A percentile compares a stretch with the other conserved stretches of the same genome.
Evolutionary conservation across 805 yeast genomes (phyloP).

Genomic region (Wickerhamiella kurtzmanii): DNA sequence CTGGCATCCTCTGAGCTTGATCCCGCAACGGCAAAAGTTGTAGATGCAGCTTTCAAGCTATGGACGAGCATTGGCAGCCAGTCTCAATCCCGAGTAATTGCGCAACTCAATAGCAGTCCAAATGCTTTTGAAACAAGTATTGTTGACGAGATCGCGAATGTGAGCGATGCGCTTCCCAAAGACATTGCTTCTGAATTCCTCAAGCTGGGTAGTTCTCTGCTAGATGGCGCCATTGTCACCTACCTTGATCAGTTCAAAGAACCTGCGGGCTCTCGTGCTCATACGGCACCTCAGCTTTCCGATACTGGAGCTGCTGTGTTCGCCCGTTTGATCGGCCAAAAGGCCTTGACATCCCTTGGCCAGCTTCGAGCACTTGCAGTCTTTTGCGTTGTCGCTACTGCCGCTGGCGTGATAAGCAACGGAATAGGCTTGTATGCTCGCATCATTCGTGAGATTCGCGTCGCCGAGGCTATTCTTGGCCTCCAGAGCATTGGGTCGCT

Average conservation of each 20-base stretch:
- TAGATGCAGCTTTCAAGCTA: neutral
- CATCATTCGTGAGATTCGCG: constrained; percentile 4
- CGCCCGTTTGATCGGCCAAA: constrained; percentile 8
- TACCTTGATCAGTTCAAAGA: constrained; percentile 1
- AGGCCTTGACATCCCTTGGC: constrained; percentile 5
- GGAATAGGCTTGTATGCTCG: constrained; percentile 4
- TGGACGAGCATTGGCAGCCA: neutral
- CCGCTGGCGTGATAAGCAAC: constrained; percentile 15
- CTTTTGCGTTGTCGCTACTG: constrained; percentile 12
- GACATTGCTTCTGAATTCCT: neutral
- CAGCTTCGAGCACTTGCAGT: constrained; percentile 6
- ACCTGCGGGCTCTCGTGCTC: neutral
- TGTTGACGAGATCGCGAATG: neutral
- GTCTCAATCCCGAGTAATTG: neutral
- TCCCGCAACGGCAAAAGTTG: neutral
- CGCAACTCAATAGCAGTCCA: neutral
- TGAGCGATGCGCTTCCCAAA: neutral
- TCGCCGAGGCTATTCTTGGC: constrained; percentile 3
- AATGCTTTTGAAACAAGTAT: neutral
- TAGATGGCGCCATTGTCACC: neutral
- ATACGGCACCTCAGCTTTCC: constrained; percentile 2
- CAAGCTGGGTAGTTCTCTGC: neutral
- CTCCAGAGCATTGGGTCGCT: constrained; percentile 1
- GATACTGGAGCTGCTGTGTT: constrained; percentile 13
- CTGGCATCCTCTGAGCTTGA: neutral